Base-by-base conservation (phyloP, 208 protist genomes). In the Wallacemonas collosoma region DNA sequence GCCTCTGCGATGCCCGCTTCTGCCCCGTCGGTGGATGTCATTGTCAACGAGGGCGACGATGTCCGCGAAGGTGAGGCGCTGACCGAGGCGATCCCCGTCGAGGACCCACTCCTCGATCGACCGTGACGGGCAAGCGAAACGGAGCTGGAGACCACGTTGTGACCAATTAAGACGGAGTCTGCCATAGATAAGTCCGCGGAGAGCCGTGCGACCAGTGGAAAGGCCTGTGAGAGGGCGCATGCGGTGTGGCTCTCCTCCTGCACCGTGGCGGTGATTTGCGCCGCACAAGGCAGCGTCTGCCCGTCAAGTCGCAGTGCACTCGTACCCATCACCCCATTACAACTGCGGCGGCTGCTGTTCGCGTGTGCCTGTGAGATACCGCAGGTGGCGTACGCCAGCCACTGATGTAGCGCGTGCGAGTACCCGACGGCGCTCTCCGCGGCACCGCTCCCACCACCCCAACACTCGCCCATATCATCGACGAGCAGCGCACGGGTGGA, bases 131-230 rank as follows among this genome's bases (percentile, higher is more conserved):
- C 67, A 1, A 76, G 63, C 2, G 79, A 82, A 44, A 76, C 55
- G 5, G 79, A 82, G 53, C 81, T 76, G 9, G 86, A 80, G 50
- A 92, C 82, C n/a, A 89, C 85, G 40, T 82, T 80, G 38, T 91
- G 79, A 36, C 89, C 83, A 58, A 94, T 88, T n/a, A 74, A 63
- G 12, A 75, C 80, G 15, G 79, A 82, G 50, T 86, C 76, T 11
- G 39, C 78, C 12, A 88, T 67, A 1, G 80, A 85, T 35, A 79
- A 66, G 7, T 75, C 41, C 1, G 82, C 81, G 2, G 73, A 73
- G 26, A 89, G 79, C 7, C 75, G 64, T 4, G 76, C 79, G n/a
- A 91, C 71, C 9, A 94, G 17, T n/a, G 82, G 36, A 65, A 92
- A 90, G 45, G 64, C 73, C 12, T 76, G 85, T 0, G 81, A 69